A percentile compares a stretch with the other conserved stretches of the same genome.
phyloP scores from a whole-genome alignment of 108 stramenopile species.

The Seminavis robusta region DNA sequence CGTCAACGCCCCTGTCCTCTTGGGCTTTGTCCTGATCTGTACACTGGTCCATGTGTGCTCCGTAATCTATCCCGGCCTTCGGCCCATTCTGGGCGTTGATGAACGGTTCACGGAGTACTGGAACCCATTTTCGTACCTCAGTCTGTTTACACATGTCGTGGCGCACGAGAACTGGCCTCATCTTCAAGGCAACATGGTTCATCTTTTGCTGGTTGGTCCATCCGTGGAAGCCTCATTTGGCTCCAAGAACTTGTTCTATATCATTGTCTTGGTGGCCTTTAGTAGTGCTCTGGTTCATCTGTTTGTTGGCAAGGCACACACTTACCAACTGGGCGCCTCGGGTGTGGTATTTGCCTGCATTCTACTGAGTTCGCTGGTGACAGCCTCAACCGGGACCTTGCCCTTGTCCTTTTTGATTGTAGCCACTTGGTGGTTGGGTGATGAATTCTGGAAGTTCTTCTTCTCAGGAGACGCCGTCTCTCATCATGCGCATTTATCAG shows the following conservation, averaged over 20 bases:
- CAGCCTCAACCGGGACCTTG: slow-evolving; percentile 13
- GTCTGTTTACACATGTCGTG: slow-evolving; percentile 19
- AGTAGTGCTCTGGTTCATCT: slow-evolving; percentile 23
- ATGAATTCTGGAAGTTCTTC: slow-evolving; percentile 24
- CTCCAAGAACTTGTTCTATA: slow-evolving; percentile 9
- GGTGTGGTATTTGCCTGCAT: slow-evolving; percentile 33
- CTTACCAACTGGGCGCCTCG: slow-evolving; percentile 23
- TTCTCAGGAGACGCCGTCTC: slow-evolving; percentile 15
- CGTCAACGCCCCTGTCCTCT: too few species aligned
- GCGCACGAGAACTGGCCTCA: slow-evolving; percentile 17
- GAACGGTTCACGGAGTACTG: too few species aligned
- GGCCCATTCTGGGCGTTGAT: too few species aligned
- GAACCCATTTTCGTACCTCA: slow-evolving; percentile 6
- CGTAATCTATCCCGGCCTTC: too few species aligned
- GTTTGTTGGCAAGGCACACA: slow-evolving; percentile 13
- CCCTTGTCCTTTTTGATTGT: slow-evolving; percentile 28
- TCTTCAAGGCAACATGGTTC: slow-evolving; percentile 22
- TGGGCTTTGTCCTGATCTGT: too few species aligned
- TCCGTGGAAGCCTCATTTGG: slow-evolving; percentile 21
- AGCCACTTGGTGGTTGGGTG: slow-evolving; percentile 18
- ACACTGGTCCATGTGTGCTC: too few species aligned
- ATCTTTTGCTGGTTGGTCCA: slow-evolving; percentile 27
- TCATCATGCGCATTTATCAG: slow-evolving; percentile 29
- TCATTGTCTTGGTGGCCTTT: slow-evolving; percentile 18
- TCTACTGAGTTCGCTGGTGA: slow-evolving; percentile 22